Conservation (phyloP, 345 rosid genomes). For the Salix exigua region DNA sequence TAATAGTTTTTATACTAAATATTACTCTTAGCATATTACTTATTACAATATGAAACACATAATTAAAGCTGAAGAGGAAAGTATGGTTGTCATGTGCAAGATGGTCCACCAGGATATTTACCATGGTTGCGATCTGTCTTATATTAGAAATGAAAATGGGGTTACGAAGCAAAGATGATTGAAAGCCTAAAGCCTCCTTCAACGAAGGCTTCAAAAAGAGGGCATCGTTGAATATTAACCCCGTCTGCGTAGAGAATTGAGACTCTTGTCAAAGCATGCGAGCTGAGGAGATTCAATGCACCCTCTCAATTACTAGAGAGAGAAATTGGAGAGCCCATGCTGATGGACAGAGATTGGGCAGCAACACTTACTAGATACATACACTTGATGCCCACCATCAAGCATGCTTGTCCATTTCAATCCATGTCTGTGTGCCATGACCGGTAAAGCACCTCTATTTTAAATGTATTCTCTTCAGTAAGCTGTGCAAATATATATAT, state of each 20-base stretch:
- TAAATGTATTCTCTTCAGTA: too few relatives aligned
- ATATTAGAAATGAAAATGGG: too few relatives aligned
- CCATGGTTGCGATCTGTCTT: not conserved
- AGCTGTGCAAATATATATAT: too few relatives aligned
- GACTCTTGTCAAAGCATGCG: slow-evolving; percentile 13
- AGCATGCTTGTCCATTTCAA: too few relatives aligned
- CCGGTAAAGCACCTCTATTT: too few relatives aligned
- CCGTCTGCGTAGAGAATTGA: too few relatives aligned
- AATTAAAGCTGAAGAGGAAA: not conserved
- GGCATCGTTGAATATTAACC: not conserved
- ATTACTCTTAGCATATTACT: not conserved
- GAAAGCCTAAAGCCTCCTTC: not conserved
- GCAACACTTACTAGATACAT: not conserved
- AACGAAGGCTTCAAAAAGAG: not conserved
- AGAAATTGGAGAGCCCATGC: not conserved
- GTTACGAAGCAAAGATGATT: slow-evolving; percentile 17
- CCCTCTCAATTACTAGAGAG: not conserved
- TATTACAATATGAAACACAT: not conserved
- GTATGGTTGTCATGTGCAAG: too few relatives aligned
- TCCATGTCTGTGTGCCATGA: too few relatives aligned
- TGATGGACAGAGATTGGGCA: not conserved
- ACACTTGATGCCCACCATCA: slow-evolving; percentile 25
- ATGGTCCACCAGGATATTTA: slow-evolving; percentile 1
- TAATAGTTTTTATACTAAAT: not conserved
- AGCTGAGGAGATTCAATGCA: not conserved